Base-by-base conservation (phyloP, 2,329 filamentous ascomycete species). In the Calonectria pauciramosa region DNA sequence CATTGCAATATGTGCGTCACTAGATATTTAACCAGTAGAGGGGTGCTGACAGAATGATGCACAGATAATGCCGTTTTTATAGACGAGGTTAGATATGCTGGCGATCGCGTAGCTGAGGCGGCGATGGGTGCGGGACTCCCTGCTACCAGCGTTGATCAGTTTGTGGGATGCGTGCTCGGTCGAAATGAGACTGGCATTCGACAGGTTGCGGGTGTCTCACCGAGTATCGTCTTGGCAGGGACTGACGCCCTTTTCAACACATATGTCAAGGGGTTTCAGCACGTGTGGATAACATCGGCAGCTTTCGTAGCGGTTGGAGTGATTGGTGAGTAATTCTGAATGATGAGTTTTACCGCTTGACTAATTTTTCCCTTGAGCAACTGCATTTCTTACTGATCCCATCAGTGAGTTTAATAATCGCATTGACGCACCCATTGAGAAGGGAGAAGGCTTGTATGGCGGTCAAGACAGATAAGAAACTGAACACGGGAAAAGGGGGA, bases 1-100 rank as follows among this genome's bases (percentile, higher is more conserved):
- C 4, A 76, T 87, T 8, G 84, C 85, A 14, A 85, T 86, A 36
- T 84, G 75, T 76, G 51, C 72, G 70, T 56, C 6, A 5, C 20
- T 2, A 38, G 26, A 20, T 13, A 41, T 41, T 16, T 6, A 9
- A 30, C 9, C 8, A 16, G 32, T 9, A 23, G 23, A 44, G 38
- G 30, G 10, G 14, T n/a, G 26, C 65, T 68, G 14, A 72, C 23
- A 23, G 20, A n/a, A 30, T 14, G 9, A 6, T 26, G 32, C 16
- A 7, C 13, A 76, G 75, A 75, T n/a, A 76, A 76, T 44, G 72
- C 75, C 1, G 67, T 76, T 2, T 64, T 76, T 30, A 70, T 56
- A 13, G 56, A 70, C 34, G 70, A 73, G 13, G 44, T 68, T 1
- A 44, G 51, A 38, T 28, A 69, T 16, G 67, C 60, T 26, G 67